Percentiles rank a stretch among this genome's conserved stretches.
phyloP scores from a whole-genome alignment of 1,284 basidiomycete genomes.

The Ceratobasidium theobromae region DNA sequence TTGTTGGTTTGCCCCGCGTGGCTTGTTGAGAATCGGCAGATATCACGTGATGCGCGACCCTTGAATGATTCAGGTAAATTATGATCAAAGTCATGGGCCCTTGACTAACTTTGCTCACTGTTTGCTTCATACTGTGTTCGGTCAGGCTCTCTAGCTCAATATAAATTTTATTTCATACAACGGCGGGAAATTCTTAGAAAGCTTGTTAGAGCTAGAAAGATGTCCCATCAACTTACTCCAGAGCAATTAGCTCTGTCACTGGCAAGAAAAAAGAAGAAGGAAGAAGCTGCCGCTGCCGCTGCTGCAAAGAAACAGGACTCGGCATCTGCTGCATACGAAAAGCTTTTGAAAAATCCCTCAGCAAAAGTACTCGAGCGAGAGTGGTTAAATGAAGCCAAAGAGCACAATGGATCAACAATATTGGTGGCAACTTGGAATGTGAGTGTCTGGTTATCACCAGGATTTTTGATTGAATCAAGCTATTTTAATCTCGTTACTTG shows the following conservation, averaged over 20 bases:
- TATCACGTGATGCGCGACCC: too few species aligned
- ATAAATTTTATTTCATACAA: neutral
- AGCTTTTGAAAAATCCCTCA: neutral
- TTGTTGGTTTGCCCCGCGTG: too few species aligned
- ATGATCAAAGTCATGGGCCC: too few species aligned
- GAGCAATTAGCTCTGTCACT: constrained; percentile 30
- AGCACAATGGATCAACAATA: neutral
- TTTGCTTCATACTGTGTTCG: neutral
- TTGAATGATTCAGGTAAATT: too few species aligned
- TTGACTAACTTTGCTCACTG: too few species aligned
- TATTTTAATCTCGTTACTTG: neutral
- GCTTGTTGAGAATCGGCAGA: too few species aligned
- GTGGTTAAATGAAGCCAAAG: constrained; percentile 3
- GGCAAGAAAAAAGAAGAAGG: constrained; percentile 31
- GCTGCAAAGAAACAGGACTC: neutral
- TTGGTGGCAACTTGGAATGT: constrained; percentile 28
- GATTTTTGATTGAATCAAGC: neutral
- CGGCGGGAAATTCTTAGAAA: neutral
- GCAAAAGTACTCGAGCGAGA: constrained; percentile 17
- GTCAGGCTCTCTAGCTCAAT: neutral
- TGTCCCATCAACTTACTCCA: constrained; percentile 22
- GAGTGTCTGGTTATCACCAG: neutral
- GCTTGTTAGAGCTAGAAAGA: neutral
- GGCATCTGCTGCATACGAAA: neutral
- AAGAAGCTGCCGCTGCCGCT: constrained; percentile 18